phyloP scores from a whole-genome alignment of 2,329 filamentous ascomycete species.

The Amauroascus niger region DNA sequence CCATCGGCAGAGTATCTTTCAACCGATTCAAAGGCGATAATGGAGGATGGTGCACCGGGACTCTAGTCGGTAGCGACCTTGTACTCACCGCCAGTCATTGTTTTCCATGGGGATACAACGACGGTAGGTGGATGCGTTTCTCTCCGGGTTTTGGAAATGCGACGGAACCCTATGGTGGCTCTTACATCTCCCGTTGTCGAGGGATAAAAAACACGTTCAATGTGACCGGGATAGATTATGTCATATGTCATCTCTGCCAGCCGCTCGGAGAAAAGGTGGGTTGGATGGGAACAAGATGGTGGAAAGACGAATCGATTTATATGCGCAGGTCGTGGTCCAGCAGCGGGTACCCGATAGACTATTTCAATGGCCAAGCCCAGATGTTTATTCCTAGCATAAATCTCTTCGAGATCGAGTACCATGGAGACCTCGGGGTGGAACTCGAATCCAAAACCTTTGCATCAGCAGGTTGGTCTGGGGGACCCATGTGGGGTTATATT shows the following conservation, averaged over 20 bases:
- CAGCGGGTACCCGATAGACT: slow-evolving; percentile 20
- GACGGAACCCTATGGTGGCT: slow-evolving; percentile 19
- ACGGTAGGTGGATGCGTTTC: slow-evolving; percentile 21
- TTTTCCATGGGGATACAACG: slow-evolving; percentile 20
- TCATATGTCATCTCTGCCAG: slow-evolving; percentile 20
- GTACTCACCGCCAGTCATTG: slow-evolving; percentile 22
- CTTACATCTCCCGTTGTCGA: slow-evolving; percentile 19
- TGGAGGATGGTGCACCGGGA: slow-evolving; percentile 21
- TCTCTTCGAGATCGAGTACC: slow-evolving; percentile 18
- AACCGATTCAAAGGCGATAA: slow-evolving; percentile 17
- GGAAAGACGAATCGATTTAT: slow-evolving; percentile 15
- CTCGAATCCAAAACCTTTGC: slow-evolving; percentile 19
- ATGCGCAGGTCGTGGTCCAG: slow-evolving; percentile 17
- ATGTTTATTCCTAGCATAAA: slow-evolving; percentile 20
- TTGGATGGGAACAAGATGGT: slow-evolving; percentile 23
- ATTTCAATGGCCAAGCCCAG: slow-evolving; percentile 16
- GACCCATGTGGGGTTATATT: slow-evolving; percentile 21
- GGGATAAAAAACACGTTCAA: slow-evolving; percentile 21
- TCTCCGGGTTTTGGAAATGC: slow-evolving; percentile 17
- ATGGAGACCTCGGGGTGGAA: slow-evolving; percentile 19
- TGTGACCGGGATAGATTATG: slow-evolving; percentile 21
- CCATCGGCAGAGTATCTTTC: slow-evolving; percentile 19
- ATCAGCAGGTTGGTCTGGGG: slow-evolving; percentile 21
- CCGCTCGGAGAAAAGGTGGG: slow-evolving; percentile 19
- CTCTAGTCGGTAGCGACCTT: slow-evolving; percentile 19